A percentile compares a stretch with the other conserved stretches of the same genome.
These are phyloP conservation scores for Chrysoporthe cubensis DNA, from an alignment of 2,329 filamentous ascomycete genomes.

Conservation along the genomic window DNA sequence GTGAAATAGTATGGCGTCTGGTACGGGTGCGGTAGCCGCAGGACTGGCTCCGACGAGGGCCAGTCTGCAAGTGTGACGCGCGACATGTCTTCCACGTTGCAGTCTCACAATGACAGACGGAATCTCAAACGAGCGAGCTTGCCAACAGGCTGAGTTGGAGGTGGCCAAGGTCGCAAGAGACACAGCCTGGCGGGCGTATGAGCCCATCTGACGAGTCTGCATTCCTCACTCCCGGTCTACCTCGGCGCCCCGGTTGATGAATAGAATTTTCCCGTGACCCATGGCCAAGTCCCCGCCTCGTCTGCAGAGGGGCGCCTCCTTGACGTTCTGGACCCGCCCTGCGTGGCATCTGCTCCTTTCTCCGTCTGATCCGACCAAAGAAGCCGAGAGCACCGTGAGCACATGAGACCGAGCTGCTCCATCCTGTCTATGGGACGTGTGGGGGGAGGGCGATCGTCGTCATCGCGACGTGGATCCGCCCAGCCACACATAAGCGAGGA, in stretches of 20 bases:
- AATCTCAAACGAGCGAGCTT: neutral
- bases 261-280: neutral
- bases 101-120: too few species aligned
- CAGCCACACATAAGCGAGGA: neutral
- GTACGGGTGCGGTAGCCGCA: slow-evolving; percentile 39
- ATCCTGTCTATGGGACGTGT: neutral
- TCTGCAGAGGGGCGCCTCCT: too few species aligned
- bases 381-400: slow-evolving; percentile 3
- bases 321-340: too few species aligned
- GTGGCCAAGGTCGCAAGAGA: slow-evolving; percentile 3
- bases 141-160: neutral
- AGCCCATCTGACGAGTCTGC: neutral
- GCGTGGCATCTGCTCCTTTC: neutral
- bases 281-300: too few species aligned
- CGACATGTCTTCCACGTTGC: slow-evolving; percentile 22
- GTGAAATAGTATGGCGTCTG: slow-evolving; percentile 35
- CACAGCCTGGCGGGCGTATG: neutral
- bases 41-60: slow-evolving; percentile 33
- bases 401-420: slow-evolving; percentile 11
- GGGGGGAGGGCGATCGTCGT: neutral
- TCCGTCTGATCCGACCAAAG: neutral
- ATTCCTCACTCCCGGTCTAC: neutral
- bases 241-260: neutral
- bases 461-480: slow-evolving; percentile 3
- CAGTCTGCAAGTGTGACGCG: slow-evolving; percentile 33